These are phyloP conservation scores for Trichothecium sympodiale DNA, from an alignment of 2,329 filamentous ascomycete species.

Conservation along the genomic window DNA sequence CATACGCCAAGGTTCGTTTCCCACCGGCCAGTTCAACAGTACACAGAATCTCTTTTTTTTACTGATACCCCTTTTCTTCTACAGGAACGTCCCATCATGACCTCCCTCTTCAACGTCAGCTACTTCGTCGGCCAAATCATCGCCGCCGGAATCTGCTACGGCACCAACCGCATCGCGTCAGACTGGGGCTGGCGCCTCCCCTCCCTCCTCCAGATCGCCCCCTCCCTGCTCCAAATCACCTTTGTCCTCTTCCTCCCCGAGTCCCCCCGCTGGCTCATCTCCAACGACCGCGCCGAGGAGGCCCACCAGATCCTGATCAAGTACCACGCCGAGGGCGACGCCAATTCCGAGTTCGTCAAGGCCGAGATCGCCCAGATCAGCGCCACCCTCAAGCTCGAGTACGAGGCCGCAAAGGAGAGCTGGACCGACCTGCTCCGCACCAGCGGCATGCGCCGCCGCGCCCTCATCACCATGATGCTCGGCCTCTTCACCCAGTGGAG, in stretches of 20 bases:
- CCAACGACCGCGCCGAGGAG: conserved; percentile 23
- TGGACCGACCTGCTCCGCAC: conserved; percentile 43
- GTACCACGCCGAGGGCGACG: conserved; percentile 37
- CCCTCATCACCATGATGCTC: conserved; percentile 35
- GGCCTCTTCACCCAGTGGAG: conserved; percentile 44
- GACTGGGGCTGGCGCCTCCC: conserved; percentile 34
- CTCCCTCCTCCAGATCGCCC: conserved; percentile 32
- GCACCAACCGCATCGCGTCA: conserved; percentile 27
- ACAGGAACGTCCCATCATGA: conserved; percentile 42
- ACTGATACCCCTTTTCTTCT: too few species aligned
- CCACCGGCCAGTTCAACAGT: too few species aligned
- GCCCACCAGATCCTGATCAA: conserved; percentile 33
- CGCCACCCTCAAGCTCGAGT: conserved; percentile 33
- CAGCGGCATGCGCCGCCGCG: conserved; percentile 36
- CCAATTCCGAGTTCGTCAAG: conserved; percentile 29
- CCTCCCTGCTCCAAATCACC: conserved; percentile 27
- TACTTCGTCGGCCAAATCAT: conserved; percentile 42
- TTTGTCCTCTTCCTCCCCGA: conserved; percentile 34
- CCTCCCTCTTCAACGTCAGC: conserved; percentile 45
- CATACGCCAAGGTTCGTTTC: conserved; percentile 35
- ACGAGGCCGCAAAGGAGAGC: conserved; percentile 29
- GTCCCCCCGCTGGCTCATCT: conserved; percentile 28
- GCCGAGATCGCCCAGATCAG: conserved; percentile 39
- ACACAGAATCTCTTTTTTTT: too few species aligned
- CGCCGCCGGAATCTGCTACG: conserved; percentile 38